Percentiles rank a stretch among this genome's conserved stretches.
phyloP scores from a whole-genome alignment of 1,284 basidiomycete species.

The Testicularia cyperi region DNA sequence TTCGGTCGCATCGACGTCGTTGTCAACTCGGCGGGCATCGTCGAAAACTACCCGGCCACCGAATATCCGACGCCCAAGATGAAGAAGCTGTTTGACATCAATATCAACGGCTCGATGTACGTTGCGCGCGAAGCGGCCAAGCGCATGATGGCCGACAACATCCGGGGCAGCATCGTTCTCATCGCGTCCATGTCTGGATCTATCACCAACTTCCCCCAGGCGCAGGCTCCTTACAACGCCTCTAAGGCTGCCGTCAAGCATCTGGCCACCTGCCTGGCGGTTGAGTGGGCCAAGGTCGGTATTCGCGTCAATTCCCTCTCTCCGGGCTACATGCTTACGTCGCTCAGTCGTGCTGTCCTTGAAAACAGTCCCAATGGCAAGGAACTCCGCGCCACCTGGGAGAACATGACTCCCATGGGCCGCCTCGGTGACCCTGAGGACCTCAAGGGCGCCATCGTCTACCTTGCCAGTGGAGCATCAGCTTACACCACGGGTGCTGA shows the following conservation, averaged over 20 bases:
- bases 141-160: conserved; percentile 65
- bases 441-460: conserved; percentile 73
- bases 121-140: conserved; percentile 88
- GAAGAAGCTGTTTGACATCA: conserved; percentile 76
- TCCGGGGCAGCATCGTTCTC: conserved; percentile 76
- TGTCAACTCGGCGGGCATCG: conserved; percentile 68
- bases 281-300: conserved; percentile 84
- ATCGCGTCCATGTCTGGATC: conserved; percentile 84
- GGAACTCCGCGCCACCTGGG: conserved; percentile 70
- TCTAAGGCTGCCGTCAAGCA: conserved; percentile 78
- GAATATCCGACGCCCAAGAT: conserved; percentile 68
- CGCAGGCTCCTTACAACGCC: conserved; percentile 94
- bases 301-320: conserved; percentile 72
- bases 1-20: conserved; percentile 77
- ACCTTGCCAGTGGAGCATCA: conserved; percentile 79
- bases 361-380: conserved; percentile 63
- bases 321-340: conserved; percentile 67
- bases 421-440: conserved; percentile 60
- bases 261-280: conserved; percentile 79
- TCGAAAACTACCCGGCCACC: conserved; percentile 86
- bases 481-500: conserved; percentile 83
- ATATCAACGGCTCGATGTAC: conserved; percentile 80
- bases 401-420: conserved; percentile 84
- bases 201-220: conserved; percentile 71
- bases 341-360: conserved; percentile 66